Evolutionary conservation across 2,329 filamentous ascomycete genomes (phyloP).

Genomic region (Cladosporium sp.): DNA sequence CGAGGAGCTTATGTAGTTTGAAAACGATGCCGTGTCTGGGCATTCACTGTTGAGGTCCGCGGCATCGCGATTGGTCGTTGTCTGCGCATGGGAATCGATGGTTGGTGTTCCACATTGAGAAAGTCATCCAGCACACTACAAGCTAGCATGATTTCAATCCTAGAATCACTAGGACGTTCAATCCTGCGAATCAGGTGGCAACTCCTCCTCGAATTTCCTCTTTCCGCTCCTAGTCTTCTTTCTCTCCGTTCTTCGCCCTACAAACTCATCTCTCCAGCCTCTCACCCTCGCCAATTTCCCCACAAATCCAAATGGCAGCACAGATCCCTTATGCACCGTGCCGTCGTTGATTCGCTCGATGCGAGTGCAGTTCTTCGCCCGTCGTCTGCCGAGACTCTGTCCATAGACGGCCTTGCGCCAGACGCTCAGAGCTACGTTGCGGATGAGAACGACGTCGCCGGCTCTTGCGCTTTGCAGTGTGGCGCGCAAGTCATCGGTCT

Average conservation of each 20-base stretch:
- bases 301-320: conserved; percentile 62
- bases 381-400: conserved; percentile 71
- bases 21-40: neutral
- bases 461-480: conserved; percentile 55
- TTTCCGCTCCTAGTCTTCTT: conserved; percentile 18
- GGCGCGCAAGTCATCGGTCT: conserved; percentile 41
- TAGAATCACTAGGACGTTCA: neutral
- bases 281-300: conserved; percentile 67
- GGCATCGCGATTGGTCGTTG: neutral
- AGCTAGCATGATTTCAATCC: neutral
- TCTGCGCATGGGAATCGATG: neutral
- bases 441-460: conserved; percentile 76
- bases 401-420: conserved; percentile 81
- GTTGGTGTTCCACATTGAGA: neutral
- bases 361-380: conserved; percentile 66
- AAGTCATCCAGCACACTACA: neutral
- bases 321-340: conserved; percentile 26
- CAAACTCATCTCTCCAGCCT: conserved; percentile 74
- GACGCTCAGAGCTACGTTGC: conserved; percentile 74
- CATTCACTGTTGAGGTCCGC: neutral
- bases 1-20: neutral
- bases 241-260: conserved; percentile 43
- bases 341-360: conserved; percentile 18
- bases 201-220: conserved; percentile 22
- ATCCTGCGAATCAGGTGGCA: conserved; percentile 37